These are phyloP conservation scores for Diversispora eburnea DNA, from an alignment of 192 early-diverging fungal genomes.

Conservation along the genomic window DNA sequence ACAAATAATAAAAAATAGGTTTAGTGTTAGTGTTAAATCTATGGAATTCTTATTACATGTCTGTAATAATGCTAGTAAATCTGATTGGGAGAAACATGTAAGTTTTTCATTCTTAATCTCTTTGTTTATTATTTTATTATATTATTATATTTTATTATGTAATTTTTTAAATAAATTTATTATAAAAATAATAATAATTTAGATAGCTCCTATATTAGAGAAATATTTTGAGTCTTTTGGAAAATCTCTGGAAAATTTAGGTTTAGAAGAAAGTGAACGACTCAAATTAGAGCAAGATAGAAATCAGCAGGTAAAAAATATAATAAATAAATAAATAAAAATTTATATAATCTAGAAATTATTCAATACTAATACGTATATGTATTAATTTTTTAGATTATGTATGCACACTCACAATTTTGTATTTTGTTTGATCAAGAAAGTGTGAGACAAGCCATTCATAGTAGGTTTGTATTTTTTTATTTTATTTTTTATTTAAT, in stretches of 20 bases:
- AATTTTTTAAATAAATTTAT: neutral
- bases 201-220: slow-evolving; percentile 54
- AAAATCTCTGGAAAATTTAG: slow-evolving; percentile 31
- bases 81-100: slow-evolving; percentile 44
- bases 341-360: too few species aligned
- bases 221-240: slow-evolving; percentile 59
- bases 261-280: slow-evolving; percentile 26
- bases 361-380: neutral
- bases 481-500: neutral
- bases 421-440: slow-evolving; percentile 53
- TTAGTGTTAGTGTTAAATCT: slow-evolving; percentile 34
- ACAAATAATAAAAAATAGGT: slow-evolving; percentile 22
- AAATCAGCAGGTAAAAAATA: slow-evolving; percentile 43
- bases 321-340: too few species aligned
- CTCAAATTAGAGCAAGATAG: slow-evolving; percentile 44
- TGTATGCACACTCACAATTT: slow-evolving; percentile 55
- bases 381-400: slow-evolving; percentile 39
- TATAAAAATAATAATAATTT: neutral
- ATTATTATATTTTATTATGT: neutral
- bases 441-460: slow-evolving; percentile 49
- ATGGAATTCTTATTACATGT: slow-evolving; percentile 41
- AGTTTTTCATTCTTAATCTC: neutral
- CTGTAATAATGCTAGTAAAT: slow-evolving; percentile 32
- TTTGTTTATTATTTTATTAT: neutral
- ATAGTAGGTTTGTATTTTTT: slow-evolving; percentile 32